Conservation (phyloP, 345 rosid species). For the Arabis hirsuta region DNA sequence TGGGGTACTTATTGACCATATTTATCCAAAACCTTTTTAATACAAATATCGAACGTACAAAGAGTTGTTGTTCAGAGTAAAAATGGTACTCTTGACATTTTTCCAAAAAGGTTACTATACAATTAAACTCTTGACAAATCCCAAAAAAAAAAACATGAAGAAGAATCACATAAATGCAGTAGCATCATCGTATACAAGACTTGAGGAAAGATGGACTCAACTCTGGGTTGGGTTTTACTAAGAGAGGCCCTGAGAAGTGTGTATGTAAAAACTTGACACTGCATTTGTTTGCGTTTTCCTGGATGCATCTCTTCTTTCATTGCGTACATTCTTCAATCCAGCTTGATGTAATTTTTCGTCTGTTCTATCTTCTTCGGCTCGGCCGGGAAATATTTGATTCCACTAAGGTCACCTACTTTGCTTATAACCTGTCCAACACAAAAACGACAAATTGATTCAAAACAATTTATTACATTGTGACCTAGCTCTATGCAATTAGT, state of each 20-base stretch:
- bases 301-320: constrained; percentile 20
- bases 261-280: background rate
- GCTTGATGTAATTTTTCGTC: constrained; percentile 34
- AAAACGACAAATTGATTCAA: background rate
- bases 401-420: constrained; percentile 69
- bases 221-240: constrained; percentile 1
- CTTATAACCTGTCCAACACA: constrained; percentile 61
- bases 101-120: constrained; percentile 7
- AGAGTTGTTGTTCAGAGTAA: background rate
- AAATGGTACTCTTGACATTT: constrained; percentile 3
- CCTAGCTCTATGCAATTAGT: no score
- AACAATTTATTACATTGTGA: no score
- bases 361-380: constrained; percentile 56
- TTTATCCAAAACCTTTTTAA: constrained; percentile 28
- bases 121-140: background rate
- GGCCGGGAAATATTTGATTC: constrained; percentile 78
- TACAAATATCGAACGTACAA: background rate
- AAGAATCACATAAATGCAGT: background rate
- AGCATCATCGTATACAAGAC: background rate
- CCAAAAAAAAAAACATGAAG: no score
- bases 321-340: constrained; percentile 33
- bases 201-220: background rate
- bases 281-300: background rate
- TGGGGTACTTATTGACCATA: constrained; percentile 17
- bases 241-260: background rate